Conservation (phyloP, 345 rosid genomes). For the Camelina hispida region DNA sequence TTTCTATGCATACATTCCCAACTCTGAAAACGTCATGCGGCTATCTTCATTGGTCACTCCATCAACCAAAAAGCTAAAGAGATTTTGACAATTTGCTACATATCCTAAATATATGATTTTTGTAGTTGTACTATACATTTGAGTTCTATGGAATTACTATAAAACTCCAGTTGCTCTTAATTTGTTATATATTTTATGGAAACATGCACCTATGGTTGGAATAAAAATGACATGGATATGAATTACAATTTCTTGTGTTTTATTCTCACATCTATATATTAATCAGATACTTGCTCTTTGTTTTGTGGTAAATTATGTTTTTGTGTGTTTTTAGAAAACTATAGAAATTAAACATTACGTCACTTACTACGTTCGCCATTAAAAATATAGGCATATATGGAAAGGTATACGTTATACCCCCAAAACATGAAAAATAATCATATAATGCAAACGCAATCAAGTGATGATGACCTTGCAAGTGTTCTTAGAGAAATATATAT, state of each 20-base stretch:
- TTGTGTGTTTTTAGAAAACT: not conserved
- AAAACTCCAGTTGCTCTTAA: not conserved
- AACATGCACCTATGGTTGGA: too few species aligned
- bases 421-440: too few species aligned
- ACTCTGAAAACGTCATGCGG: conserved; percentile 22
- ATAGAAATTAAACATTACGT: not conserved
- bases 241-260: not conserved
- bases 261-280: not conserved
- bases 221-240: not conserved
- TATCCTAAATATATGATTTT: not conserved
- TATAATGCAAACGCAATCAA: conserved; percentile 10
- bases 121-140: conserved; percentile 15
- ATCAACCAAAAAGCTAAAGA: conserved; percentile 10
- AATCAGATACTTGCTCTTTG: not conserved
- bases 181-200: not conserved
- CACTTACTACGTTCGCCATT: not conserved
- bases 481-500: not conserved
- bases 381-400: not conserved
- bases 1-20: not conserved
- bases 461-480: conserved; percentile 16
- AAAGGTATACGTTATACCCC: too few species aligned
- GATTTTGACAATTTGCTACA: not conserved
- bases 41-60: conserved; percentile 19
- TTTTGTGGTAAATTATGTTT: not conserved
- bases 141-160: not conserved